Evolutionary conservation across 208 protist genomes (phyloP), one percentile per base, ranked within the genome.

Genomic region (Vickermania spadyakhi): DNA sequence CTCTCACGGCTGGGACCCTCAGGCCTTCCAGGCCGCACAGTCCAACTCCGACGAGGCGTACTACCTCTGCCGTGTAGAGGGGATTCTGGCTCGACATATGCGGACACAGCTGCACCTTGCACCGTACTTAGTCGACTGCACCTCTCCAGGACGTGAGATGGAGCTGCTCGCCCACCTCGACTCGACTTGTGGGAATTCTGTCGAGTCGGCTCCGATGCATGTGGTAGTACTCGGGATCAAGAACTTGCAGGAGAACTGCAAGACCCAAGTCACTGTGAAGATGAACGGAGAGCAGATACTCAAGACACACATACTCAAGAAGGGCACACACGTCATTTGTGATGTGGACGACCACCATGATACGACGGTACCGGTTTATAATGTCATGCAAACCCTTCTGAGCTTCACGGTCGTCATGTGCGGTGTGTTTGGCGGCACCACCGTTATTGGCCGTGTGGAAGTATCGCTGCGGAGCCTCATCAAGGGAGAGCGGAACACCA

Each of bases 291-390:
- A 59, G 62, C 22, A 59, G 3, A 77, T 88, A 27, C 66, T 94
- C 55, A 69, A 73, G 28, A 94, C 84, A 1, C 60, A 60, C 11
- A 68, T 77, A 49, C 66, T 79, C 42, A 65, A 68, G 29, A 60
- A 58, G 21, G 64, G 58, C 2, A 31, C 56, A 0, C 64, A 70
- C 23, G 59, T 81, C 22, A 13, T 28, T 22, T 75, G 89, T 57
- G 64, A 73, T 59, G 82, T 90, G 58, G 70, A 58, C 28, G 72
- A 89, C 59, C 62, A 79, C 70, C 89, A 89, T 68, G 83, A 91
- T 52, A 55, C 59, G 54, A 86, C 69, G 18, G 68, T 84, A 1
- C 56, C 45, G 1, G 65, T 94, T 50, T 63, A 63, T 55, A 70
- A 89, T 58, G 72, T 76, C 5, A 30, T 63, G 23, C 64, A 76